phyloP scores from a whole-genome alignment of 2,329 filamentous ascomycete species.

The Piedraia hortae region DNA sequence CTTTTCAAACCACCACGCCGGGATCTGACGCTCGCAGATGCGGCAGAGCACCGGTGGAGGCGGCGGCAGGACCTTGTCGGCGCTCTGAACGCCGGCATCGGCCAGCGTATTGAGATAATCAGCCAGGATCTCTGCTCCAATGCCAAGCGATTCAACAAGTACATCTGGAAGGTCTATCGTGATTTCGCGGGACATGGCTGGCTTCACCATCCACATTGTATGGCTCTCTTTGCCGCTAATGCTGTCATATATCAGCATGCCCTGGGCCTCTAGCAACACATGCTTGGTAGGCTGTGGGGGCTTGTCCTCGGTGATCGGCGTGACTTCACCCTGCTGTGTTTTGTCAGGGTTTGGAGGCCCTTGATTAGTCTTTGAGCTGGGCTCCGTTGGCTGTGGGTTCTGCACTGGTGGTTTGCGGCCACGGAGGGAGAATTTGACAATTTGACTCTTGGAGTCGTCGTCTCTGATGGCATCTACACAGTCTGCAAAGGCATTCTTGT shows the following conservation, averaged over 20 bases:
- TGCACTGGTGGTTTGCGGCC: slow-evolving; percentile 15
- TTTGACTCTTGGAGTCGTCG: slow-evolving; percentile 78
- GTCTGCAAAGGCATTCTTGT: slow-evolving; percentile 54
- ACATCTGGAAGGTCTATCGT: slow-evolving; percentile 79
- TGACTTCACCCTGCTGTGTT: not conserved
- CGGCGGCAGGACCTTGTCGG: slow-evolving; percentile 41
- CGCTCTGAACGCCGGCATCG: slow-evolving; percentile 51
- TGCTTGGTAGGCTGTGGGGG: slow-evolving; percentile 13
- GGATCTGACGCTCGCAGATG: slow-evolving; percentile 91
- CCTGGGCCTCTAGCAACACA: slow-evolving; percentile 75
- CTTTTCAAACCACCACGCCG: slow-evolving; percentile 99
- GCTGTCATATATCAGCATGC: slow-evolving; percentile 92
- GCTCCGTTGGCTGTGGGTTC: slow-evolving; percentile 8
- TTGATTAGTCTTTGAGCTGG: slow-evolving; percentile 3
- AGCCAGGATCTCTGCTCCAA: slow-evolving; percentile 80
- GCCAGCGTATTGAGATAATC: slow-evolving; percentile 77
- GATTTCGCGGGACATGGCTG: slow-evolving; percentile 70
- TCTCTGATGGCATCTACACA: slow-evolving; percentile 70
- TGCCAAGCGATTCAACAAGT: slow-evolving; percentile 77
- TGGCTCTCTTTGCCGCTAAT: slow-evolving; percentile 68
- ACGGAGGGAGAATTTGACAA: slow-evolving; percentile 41
- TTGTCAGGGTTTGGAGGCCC: slow-evolving; percentile 2
- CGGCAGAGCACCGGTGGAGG: slow-evolving; percentile 72
- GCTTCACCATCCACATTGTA: slow-evolving; percentile 99
- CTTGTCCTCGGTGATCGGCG: slow-evolving; percentile 1